Base-by-base conservation (phyloP, 257 asterid genomes). In the Fraxinus quadrangulata region DNA sequence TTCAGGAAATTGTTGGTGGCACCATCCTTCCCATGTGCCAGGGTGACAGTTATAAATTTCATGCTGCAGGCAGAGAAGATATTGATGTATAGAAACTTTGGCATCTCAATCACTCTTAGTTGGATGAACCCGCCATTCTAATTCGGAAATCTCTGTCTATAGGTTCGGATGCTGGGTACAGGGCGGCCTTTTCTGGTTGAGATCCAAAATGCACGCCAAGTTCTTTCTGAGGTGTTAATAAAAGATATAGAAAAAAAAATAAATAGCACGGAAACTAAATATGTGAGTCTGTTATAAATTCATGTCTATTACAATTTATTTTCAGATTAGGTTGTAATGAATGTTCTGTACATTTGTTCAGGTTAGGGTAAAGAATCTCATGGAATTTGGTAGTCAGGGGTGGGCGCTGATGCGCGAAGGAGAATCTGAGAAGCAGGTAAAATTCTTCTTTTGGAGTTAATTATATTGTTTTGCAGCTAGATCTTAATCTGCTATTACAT, bases 41-140 rank as follows among this genome's bases (percentile, higher is more conserved):
- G 82, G 99, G 97, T 70, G 97, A 95, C 77, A 84, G 78, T 40
- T 95, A 90, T 82, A 95, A 95, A 88, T 95, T 95, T 80, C 99
- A 95, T 80, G 99, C 99, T 79, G 98, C 99, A 5, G 99, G 99
- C 74, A 89, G 99, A 87, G 99, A 95, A 90, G 99, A 95, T 84
- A 95, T 95, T 81, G 98, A 95, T 85, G 99, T 95, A 89, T 72
- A 88, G 56, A 75, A 45, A 49, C 75, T 78, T 77, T 78, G 72
- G 39, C 75, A 71, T 75, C 67, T 69, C 40, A 71, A 28, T 51
- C 67, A 71, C 78, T 72, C 73, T 33, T 83, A 23, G 51, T 75
- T 81, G 65, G 69, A 70, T 19, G 59, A n/a, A 37, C 77, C 16
- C 30, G 39, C 9, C 30, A n/a, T 74, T 78, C 67, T 79, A 42